phyloP scores from a whole-genome alignment of 208 protist species.

The Entamoeba dispar region DNA sequence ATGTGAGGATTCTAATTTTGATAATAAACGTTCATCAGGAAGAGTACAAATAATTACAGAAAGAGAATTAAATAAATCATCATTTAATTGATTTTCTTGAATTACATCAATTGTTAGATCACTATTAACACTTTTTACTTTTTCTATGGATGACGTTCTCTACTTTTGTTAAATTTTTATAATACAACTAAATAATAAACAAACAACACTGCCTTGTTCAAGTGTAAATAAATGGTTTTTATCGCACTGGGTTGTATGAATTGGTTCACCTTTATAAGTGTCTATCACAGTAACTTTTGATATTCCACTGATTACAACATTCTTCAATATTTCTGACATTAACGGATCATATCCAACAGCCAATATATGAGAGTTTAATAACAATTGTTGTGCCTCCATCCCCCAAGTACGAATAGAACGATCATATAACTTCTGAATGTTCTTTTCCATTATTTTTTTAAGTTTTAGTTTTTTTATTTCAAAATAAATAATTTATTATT shows the following conservation, averaged over 20 bases:
- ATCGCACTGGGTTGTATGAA: neutral
- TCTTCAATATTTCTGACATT: neutral
- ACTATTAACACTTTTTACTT: neutral
- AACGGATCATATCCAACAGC: neutral
- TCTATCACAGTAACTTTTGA: neutral
- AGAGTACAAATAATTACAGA: neutral
- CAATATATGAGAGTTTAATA: neutral
- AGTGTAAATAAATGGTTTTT: neutral
- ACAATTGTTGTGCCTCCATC: neutral
- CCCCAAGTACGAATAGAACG: neutral
- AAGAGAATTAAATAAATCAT: neutral
- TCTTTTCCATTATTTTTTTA: neutral
- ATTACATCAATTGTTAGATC: neutral
- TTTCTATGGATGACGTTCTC: neutral
- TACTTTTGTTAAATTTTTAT: neutral
- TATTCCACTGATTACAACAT: neutral
- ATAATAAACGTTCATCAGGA: neutral
- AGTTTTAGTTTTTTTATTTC: neutral
- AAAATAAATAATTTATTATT: no score
- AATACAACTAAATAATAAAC: neutral
- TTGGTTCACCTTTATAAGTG: neutral
- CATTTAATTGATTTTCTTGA: neutral
- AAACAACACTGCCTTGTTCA: neutral
- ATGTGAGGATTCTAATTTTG: neutral
- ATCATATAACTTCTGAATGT: neutral